Conservation (phyloP, 139 green algal species). For the Closterium sp. region DNA sequence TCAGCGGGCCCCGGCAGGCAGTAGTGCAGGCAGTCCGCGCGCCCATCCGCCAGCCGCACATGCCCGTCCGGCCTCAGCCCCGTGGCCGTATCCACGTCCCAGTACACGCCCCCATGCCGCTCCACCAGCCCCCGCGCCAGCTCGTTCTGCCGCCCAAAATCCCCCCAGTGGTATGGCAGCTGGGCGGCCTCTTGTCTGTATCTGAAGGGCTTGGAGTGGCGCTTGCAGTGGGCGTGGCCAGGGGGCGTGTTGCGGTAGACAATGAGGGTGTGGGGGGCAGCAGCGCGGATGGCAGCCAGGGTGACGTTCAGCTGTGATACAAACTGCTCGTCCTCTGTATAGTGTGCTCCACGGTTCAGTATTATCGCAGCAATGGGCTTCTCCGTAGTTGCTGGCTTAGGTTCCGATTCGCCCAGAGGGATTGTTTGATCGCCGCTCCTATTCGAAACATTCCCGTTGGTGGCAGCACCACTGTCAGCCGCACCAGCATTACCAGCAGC, state of each 20-base stretch:
- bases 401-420: no score
- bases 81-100: slow-evolving; percentile 11
- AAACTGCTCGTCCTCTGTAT: slow-evolving; percentile 1
- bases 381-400: no score
- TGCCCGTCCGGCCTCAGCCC: slow-evolving; percentile 9
- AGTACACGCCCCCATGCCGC: slow-evolving; percentile 10
- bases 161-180: slow-evolving; percentile 28
- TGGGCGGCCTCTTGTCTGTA: not conserved
- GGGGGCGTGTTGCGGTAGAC: slow-evolving; percentile 12
- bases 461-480: no score
- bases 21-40: slow-evolving; percentile 21
- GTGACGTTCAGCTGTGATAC: not conserved
- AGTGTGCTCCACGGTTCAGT: slow-evolving; percentile 11
- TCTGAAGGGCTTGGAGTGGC: not conserved
- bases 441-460: no score
- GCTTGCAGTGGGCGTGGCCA: slow-evolving; percentile 13
- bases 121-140: slow-evolving; percentile 7
- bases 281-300: not conserved
- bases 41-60: not conserved
- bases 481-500: no score
- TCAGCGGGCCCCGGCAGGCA: slow-evolving; percentile 18
- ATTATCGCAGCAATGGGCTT: not conserved
- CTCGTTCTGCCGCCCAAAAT: slow-evolving; percentile 15
- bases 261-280: not conserved
- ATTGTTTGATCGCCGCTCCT: no score